These are phyloP conservation scores for Bretziella fagacearum DNA, from an alignment of 2,329 filamentous ascomycete species.

Conservation along the genomic window DNA sequence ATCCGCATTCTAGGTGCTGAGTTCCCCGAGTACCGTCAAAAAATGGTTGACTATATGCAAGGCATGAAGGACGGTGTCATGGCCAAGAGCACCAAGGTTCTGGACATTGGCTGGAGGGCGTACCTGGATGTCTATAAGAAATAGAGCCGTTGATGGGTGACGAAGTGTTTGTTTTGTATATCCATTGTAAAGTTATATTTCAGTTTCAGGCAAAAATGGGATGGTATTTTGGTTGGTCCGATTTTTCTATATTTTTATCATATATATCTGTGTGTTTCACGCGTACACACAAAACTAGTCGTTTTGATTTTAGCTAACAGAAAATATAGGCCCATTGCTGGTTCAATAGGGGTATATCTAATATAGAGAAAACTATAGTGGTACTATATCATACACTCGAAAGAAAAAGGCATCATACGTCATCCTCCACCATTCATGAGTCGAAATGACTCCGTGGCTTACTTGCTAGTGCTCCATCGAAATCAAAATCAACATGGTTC, in stretches of 20 bases:
- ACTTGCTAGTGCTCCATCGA: slow-evolving; percentile 3
- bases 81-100: slow-evolving; percentile 41
- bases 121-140: slow-evolving; percentile 29
- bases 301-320: too few relatives aligned
- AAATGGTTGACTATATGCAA: slow-evolving; percentile 43
- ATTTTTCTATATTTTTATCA: not conserved
- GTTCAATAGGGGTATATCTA: slow-evolving; percentile 5
- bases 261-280: too few relatives aligned
- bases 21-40: slow-evolving; percentile 37
- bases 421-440: not conserved
- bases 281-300: too few relatives aligned
- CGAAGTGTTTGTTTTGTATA: slow-evolving; percentile 8
- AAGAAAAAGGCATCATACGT: not conserved
- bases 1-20: slow-evolving; percentile 46
- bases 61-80: slow-evolving; percentile 47
- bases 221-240: not conserved
- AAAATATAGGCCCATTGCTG: not conserved
- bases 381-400: slow-evolving; percentile 4
- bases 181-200: not conserved
- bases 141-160: slow-evolving; percentile 12
- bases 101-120: slow-evolving; percentile 36
- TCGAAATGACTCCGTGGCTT: slow-evolving; percentile 7
- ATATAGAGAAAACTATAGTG: not conserved
- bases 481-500: slow-evolving; percentile 1
- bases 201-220: not conserved